These are phyloP conservation scores for Clavariopsis aquatica DNA, from an alignment of 495 filamentous ascomycete genomes.

Conservation along the genomic window DNA sequence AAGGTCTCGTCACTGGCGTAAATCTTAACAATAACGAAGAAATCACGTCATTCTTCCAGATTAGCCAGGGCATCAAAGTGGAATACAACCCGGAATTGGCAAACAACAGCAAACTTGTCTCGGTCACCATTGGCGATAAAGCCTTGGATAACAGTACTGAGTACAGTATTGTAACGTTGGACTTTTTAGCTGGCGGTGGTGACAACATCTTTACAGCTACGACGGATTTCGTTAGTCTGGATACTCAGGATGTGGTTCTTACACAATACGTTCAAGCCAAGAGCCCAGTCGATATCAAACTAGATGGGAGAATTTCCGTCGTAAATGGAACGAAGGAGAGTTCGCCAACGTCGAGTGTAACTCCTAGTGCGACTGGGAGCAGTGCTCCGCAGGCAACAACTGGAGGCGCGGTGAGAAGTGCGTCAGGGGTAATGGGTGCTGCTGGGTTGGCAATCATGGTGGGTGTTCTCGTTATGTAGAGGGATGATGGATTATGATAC, in stretches of 20 bases:
- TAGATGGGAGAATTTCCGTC: slow-evolving; percentile 53
- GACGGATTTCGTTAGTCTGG: slow-evolving; percentile 46
- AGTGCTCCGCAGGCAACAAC: background rate
- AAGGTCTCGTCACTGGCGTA: slow-evolving; percentile 49
- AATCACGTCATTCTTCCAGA: slow-evolving; percentile 56
- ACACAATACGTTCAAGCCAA: slow-evolving; percentile 48
- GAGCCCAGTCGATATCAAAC: slow-evolving; percentile 51
- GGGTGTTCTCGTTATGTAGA: background rate
- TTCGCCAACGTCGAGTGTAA: background rate
- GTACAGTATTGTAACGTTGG: slow-evolving; percentile 57
- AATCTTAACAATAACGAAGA: slow-evolving; percentile 50
- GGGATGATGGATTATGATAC: background rate
- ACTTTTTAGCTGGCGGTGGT: slow-evolving; percentile 55
- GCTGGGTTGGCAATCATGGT: background rate
- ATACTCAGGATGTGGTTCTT: slow-evolving; percentile 57
- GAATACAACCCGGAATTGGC: slow-evolving; percentile 49
- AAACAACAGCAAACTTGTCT: slow-evolving; percentile 46
- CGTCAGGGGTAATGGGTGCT: background rate
- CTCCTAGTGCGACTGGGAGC: slow-evolving; percentile 1
- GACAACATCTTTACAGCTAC: slow-evolving; percentile 54
- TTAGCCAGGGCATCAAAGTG: slow-evolving; percentile 52
- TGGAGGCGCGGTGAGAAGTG: background rate
- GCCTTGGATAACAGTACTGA: slow-evolving; percentile 43
- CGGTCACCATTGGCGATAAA: slow-evolving; percentile 47
- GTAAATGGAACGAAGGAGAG: slow-evolving; percentile 2